Percentiles rank a stretch among this genome's conserved stretches.
phyloP scores from a whole-genome alignment of 1,284 basidiomycete species.

The Pholiota adiposa region DNA sequence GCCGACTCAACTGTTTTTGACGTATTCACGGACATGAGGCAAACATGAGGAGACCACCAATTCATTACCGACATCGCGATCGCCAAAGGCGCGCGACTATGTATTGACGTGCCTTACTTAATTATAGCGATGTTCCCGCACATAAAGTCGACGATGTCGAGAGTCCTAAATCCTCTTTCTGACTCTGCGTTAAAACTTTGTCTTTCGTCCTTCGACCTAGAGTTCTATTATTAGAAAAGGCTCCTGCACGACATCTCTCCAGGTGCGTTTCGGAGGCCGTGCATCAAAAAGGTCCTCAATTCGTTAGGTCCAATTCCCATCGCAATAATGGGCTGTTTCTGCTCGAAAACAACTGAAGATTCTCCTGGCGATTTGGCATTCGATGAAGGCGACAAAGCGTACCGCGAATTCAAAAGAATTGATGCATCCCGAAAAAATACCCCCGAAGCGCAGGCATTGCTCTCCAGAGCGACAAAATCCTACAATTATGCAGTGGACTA shows the following conservation, averaged over 20 bases:
- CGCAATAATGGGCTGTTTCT: neutral
- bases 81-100: neutral
- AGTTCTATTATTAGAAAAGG: no score
- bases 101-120: neutral
- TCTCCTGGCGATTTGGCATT: neutral
- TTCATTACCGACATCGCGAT: neutral
- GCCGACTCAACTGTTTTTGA: neutral
- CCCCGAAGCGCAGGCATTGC: neutral
- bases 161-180: no score
- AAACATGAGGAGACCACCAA: neutral
- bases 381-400: neutral
- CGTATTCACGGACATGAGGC: neutral
- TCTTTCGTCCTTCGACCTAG: no score
- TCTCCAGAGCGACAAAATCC: neutral
- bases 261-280: no score
- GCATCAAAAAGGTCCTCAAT: no score
- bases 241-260: no score
- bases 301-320: no score
- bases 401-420: neutral
- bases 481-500: neutral
- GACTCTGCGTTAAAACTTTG: no score
- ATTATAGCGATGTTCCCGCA: neutral
- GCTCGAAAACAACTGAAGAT: neutral
- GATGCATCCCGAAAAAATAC: neutral
- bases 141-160: no score